These are phyloP conservation scores for Pestalotiopsis sp. DNA, from an alignment of 2,329 filamentous ascomycete species.

Conservation along the genomic window DNA sequence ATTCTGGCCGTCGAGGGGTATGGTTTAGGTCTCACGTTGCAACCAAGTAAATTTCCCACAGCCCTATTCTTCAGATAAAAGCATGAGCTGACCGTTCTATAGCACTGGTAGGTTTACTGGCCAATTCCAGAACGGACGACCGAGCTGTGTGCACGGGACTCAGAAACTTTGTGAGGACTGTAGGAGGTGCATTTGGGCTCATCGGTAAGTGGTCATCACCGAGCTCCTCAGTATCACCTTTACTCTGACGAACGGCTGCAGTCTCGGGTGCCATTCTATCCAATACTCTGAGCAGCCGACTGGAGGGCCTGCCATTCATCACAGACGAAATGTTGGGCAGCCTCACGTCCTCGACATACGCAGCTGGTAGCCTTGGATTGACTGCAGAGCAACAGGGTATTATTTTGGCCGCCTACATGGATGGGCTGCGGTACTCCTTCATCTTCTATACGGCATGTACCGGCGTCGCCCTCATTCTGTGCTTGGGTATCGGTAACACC, in stretches of 20 bases:
- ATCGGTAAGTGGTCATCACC: background rate
- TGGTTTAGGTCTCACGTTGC: background rate
- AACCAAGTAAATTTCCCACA: background rate
- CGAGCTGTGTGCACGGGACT: slow-evolving; percentile 1
- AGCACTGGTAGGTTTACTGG: background rate
- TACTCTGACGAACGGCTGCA: background rate
- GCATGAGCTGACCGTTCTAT: background rate
- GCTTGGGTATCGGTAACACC: background rate
- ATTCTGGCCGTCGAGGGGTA: background rate
- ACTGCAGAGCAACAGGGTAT: background rate
- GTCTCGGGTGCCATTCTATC: background rate
- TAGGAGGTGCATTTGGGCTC: background rate
- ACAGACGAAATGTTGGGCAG: background rate
- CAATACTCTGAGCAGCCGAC: background rate
- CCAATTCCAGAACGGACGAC: background rate
- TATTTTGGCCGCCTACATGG: background rate
- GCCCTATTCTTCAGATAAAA: background rate
- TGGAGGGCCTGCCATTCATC: background rate
- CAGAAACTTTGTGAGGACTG: background rate
- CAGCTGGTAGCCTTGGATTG: background rate
- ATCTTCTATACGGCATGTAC: background rate
- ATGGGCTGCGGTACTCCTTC: background rate
- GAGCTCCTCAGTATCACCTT: no score
- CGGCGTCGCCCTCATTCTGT: background rate
- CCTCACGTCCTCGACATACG: background rate